Base-by-base conservation (phyloP, 805 yeast genomes). In the Myxozyma monticola region DNA sequence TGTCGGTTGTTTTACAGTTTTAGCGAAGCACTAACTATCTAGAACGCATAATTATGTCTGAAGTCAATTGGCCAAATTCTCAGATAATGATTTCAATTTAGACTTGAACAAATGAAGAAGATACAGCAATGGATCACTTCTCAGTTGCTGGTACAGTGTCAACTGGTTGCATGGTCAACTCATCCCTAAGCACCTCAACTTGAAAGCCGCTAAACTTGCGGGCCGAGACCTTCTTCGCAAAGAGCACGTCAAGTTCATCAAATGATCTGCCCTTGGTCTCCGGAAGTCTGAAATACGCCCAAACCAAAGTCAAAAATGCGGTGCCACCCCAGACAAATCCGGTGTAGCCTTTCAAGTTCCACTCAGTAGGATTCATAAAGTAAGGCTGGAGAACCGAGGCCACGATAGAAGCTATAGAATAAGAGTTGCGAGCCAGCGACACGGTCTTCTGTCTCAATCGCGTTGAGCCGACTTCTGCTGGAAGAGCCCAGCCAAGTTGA, bases 191-290 rank as follows among this genome's bases (percentile, higher is more conserved):
- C n/a, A n/a, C n/a, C n/a, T n/a, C n/a, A n/a, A n/a, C n/a, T n/a
- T n/a, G n/a, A n/a, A n/a, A n/a, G n/a, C n/a, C n/a, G n/a, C n/a
- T n/a, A n/a, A 63, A 59, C 49, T 66, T 57, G 38, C 68, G 51
- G n/a, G 68, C 64, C 10, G 65, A 53, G 42, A 60, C 59, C 44
- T 60, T 55, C 56, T 60, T 54, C 37, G 57, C 70, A 65, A 80
- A 82, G 67, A 81, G 68, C 46, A 69, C 66, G 65, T 81, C 85
- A 61, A 82, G 67, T 60, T 82, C 85, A 42, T 80, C 83, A 61
- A 71, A 79, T 0, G 85, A 77, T 64, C 82, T 72, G 41, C 73
- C 75, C 57, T 71, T 71, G 24, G 84, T 77, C 64, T 82, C 87
- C 6, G 87, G 86, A 45, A 80, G 68, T 42, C 77, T 74, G 64